These are phyloP conservation scores for Sugiyamaella pinicola DNA, from an alignment of 1,139 yeast genomes.

Conservation along the genomic window DNA sequence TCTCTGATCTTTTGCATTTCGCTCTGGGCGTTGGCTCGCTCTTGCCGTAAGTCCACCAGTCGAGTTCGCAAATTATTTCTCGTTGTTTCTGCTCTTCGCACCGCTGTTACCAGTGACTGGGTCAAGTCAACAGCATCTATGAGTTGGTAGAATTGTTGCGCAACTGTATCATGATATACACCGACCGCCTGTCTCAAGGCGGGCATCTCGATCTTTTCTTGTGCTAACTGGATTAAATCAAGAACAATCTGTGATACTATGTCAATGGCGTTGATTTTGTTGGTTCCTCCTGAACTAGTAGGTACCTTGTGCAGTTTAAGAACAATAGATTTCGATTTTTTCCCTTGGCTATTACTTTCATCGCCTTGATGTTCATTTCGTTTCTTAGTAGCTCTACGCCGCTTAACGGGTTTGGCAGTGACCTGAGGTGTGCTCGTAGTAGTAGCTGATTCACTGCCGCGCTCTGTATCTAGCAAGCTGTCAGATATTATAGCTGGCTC, in stretches of 20 bases:
- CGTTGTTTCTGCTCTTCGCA: slow-evolving; percentile 28
- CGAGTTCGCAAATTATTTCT: slow-evolving; percentile 29
- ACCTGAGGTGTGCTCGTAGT: not conserved
- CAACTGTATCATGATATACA: slow-evolving; percentile 27
- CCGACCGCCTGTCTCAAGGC: slow-evolving; percentile 21
- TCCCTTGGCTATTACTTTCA: not conserved
- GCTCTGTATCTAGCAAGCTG: no score
- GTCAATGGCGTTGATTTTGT: slow-evolving; percentile 34
- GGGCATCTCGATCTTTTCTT: slow-evolving; percentile 15
- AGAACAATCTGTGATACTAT: slow-evolving; percentile 30
- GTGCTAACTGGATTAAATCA: slow-evolving; percentile 25
- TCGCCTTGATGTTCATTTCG: slow-evolving; percentile 6
- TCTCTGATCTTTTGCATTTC: slow-evolving; percentile 29
- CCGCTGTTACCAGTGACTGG: slow-evolving; percentile 26
- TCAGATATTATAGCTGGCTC: no score
- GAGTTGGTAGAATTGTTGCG: slow-evolving; percentile 26
- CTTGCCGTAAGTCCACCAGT: slow-evolving; percentile 29
- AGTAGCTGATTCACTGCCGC: no score
- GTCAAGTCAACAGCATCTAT: slow-evolving; percentile 32
- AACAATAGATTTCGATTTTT: slow-evolving; percentile 17
- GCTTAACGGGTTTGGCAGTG: slow-evolving; percentile 3
- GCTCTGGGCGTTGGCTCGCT: slow-evolving; percentile 26
- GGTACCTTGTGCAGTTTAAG: slow-evolving; percentile 28
- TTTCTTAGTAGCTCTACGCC: slow-evolving; percentile 4
- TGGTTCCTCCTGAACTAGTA: slow-evolving; percentile 28